Evolutionary conservation across 345 rosid species (phyloP), one percentile per base, ranked within the genome.

Genomic region (Brassica cretica): DNA sequence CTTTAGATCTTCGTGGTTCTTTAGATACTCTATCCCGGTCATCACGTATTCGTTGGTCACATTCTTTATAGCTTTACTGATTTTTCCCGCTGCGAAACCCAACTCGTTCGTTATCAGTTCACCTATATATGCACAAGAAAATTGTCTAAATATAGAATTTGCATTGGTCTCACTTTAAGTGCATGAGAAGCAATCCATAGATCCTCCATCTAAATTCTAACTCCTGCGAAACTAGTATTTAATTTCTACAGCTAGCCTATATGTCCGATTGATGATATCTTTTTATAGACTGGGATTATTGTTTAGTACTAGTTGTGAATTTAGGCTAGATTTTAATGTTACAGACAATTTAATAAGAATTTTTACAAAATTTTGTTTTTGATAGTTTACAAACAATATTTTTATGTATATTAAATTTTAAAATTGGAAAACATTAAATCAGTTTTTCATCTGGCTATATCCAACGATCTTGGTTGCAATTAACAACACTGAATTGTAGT

Each of bases 21-120:
- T 85, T 66, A 85, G 71, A 76, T 71, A 85, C 12, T 84, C 81
- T 5, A 84, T 78, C 18, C 85, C 88, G 1, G 85, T 77, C 62
- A 72, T 70, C 55, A 83, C 79, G 32, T 80, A 83, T 51, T 79
- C 88, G 10, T 72, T 63, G 1, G 82, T 86, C 60, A 88, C 88
- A 66, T 68, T 76, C 18, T 72, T 74, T 5, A 89, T 79, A 24
- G 90, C 85, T 61, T 83, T 77, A 41, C 87, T 68, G 60, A 89
- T 85, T 59, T 81, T 79, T 6, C 73, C 62, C 6, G 80, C 71
- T 2, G 90, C 88, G 29, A 59, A 84, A 5, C 82, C 85, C 58
- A 88, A 32, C 10, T 86, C 89, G 10, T 82, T 85, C 11, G 82
- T 81, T 27, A 86, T 27, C 75, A 81, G 1, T 59, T 81, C 84